These are phyloP conservation scores for Mycena vulgaris DNA, from an alignment of 768 basidiomycete species.

Conservation along the genomic window DNA sequence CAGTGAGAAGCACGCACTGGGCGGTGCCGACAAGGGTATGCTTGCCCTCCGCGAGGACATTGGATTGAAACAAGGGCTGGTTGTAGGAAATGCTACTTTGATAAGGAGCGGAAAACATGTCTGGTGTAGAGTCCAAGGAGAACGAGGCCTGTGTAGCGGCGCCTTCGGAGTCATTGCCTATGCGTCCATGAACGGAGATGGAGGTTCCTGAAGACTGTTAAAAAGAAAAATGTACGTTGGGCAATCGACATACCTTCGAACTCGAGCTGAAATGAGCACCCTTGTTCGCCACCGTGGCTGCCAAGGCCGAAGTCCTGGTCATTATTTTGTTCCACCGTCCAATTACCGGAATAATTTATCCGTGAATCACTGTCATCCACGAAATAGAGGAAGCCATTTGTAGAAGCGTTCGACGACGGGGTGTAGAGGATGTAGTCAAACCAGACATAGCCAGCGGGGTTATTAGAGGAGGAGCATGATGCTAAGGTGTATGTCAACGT, in stretches of 20 bases:
- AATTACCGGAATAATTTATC: constrained; percentile 39
- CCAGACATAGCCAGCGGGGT: constrained; percentile 35
- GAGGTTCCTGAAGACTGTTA: constrained; percentile 34
- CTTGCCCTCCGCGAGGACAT: constrained; percentile 31
- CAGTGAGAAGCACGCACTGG: constrained; percentile 18
- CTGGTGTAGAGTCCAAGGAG: constrained; percentile 39
- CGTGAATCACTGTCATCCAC: constrained; percentile 40
- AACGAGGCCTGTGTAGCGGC: constrained; percentile 37
- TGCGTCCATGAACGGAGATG: constrained; percentile 40
- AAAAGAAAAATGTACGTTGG: background rate
- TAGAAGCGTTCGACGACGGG: constrained; percentile 36
- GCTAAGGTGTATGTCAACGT: constrained; percentile 40
- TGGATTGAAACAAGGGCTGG: constrained; percentile 39
- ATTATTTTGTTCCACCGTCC: constrained; percentile 28
- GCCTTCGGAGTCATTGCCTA: constrained; percentile 38
- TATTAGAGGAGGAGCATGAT: constrained; percentile 34
- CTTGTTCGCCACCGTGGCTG: constrained; percentile 34
- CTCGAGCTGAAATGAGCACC: constrained; percentile 35
- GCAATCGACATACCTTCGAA: constrained; percentile 39
- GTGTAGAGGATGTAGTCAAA: constrained; percentile 45
- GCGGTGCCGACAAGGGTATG: constrained; percentile 39
- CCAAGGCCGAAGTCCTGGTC: constrained; percentile 38
- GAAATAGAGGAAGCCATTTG: constrained; percentile 37
- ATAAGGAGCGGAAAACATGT: constrained; percentile 36
- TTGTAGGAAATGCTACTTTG: constrained; percentile 37